Conservation (phyloP, 164 flowering plant genomes). For the Warburgia ugandensis region DNA sequence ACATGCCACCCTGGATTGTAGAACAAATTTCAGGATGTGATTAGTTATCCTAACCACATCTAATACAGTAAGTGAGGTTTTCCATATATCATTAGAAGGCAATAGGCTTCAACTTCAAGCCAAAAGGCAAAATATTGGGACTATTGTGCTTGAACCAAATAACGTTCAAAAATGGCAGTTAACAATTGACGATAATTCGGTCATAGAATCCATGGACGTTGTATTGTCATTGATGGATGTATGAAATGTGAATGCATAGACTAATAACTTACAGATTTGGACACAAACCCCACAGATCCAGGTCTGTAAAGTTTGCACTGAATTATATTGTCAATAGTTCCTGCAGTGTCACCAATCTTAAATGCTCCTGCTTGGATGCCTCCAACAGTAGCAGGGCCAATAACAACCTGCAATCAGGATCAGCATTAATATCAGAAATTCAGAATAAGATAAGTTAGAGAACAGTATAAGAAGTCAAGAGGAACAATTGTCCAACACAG, state of each 20-base stretch:
- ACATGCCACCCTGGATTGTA: constrained; percentile 88
- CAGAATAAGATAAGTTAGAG: background rate
- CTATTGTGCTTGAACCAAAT: too few relatives aligned
- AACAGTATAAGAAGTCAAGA: too few relatives aligned
- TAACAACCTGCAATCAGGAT: constrained; percentile 61
- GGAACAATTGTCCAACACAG: background rate
- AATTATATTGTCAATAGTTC: constrained; percentile 88
- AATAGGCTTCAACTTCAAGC: too few relatives aligned
- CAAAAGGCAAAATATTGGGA: too few relatives aligned
- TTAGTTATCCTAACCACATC: constrained; percentile 1
- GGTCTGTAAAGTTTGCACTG: constrained; percentile 99
- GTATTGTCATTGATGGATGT: too few relatives aligned
- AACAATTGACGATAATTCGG: too few relatives aligned
- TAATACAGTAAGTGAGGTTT: too few relatives aligned
- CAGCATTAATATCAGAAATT: background rate
- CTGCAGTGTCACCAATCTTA: constrained; percentile 94
- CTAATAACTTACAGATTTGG: constrained; percentile 75
- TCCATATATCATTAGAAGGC: too few relatives aligned
- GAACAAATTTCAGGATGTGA: background rate
- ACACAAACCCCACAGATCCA: constrained; percentile 98
- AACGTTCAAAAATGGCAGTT: too few relatives aligned
- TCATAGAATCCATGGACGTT: too few relatives aligned
- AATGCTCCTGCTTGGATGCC: constrained; percentile 96
- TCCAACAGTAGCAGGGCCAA: constrained; percentile 98
- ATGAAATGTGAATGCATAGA: background rate